Percentiles rank a stretch among this genome's conserved stretches.
Evolutionary conservation across 495 filamentous ascomycete species (phyloP).

Genomic region (Pseudotulostoma volvatum): DNA sequence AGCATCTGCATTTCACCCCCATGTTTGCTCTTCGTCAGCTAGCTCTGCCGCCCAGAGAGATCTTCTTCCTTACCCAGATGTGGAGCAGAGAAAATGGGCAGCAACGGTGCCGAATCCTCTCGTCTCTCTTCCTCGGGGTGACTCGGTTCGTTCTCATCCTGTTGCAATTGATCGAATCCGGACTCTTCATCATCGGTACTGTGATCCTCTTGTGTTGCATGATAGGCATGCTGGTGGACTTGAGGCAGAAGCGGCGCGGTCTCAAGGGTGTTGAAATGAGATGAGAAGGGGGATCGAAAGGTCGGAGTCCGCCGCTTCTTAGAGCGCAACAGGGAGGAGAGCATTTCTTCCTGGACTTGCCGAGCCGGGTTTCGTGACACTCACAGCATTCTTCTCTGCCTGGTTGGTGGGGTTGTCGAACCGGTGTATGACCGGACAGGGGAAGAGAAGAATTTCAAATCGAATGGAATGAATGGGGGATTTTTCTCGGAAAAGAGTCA

Average conservation of each 20-base stretch:
- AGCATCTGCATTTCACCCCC: slow-evolving; percentile 29
- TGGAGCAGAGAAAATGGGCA: slow-evolving; percentile 70
- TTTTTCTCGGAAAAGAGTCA: no score
- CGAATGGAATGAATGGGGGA: no score
- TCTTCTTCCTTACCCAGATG: slow-evolving; percentile 46
- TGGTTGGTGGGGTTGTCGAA: no score
- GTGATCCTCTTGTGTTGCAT: slow-evolving; percentile 18
- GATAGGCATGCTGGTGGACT: no score
- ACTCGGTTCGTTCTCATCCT: slow-evolving; percentile 27
- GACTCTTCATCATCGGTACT: slow-evolving; percentile 24
- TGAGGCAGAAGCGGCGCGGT: slow-evolving; percentile 20
- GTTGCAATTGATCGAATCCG: no score
- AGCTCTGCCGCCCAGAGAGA: background rate
- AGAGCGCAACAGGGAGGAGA: slow-evolving; percentile 32
- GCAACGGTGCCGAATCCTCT: slow-evolving; percentile 47
- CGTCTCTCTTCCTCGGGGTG: slow-evolving; percentile 33
- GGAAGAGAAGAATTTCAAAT: no score
- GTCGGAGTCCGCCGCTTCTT: slow-evolving; percentile 15
- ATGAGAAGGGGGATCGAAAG: slow-evolving; percentile 29
- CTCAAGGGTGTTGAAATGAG: slow-evolving; percentile 19
- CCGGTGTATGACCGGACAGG: no score
- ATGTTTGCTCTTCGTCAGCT: background rate
- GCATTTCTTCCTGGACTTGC: no score
- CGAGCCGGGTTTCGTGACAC: no score
- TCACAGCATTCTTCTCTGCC: no score